Evolutionary conservation across 2,329 filamentous ascomycete genomes (phyloP), one percentile per base, ranked within the genome.

Genomic region (Fusarium sp.): DNA sequence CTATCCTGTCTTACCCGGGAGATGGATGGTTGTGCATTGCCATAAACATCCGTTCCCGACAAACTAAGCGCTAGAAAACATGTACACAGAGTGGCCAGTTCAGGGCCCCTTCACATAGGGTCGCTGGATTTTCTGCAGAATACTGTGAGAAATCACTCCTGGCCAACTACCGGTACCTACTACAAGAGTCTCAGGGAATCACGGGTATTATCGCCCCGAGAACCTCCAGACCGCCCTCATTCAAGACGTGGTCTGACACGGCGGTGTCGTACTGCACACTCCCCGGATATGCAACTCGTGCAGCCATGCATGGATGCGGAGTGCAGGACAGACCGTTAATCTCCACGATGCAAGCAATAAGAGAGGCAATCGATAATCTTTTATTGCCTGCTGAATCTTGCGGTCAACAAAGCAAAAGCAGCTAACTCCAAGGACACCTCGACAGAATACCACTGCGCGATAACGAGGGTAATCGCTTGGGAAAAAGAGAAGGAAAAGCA

Each of bases 211-310:
- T 49, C 69, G 54, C 52, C 38, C 69, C 55, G 69, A 72, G 38
- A 72, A 59, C 55, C 62, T 42, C 60, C 69, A 71, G 69, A 71
- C 69, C 69, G 69, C 69, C 60, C 58, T 33, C 42, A 15, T 52
- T 35, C 44, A 56, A 54, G 58, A 65, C 38, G 38, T 54, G 63
- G 52, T 41, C 52, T 65, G 60, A 66, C 44, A 27, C 38, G 44
- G 63, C 33, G 59, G 60, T 66, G 60, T 52, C 52, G 44, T 35
- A 27, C 50, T 66, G 52, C 52, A 66, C 60, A 62, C 56, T 62
- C 63, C 63, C 45, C n/a, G 33, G 52, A 60, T 50, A 42, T 56
- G 66, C 63, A 62, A 44, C 40, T 41, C 33, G 42, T 67, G 56
- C 63, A 67, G 63, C 20, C 49, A 67, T 67, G 63, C 56, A 67